Percentiles rank a stretch among this genome's conserved stretches.
Conservation (phyloP, 345 rosid species). For the Murraya paniculata region DNA sequence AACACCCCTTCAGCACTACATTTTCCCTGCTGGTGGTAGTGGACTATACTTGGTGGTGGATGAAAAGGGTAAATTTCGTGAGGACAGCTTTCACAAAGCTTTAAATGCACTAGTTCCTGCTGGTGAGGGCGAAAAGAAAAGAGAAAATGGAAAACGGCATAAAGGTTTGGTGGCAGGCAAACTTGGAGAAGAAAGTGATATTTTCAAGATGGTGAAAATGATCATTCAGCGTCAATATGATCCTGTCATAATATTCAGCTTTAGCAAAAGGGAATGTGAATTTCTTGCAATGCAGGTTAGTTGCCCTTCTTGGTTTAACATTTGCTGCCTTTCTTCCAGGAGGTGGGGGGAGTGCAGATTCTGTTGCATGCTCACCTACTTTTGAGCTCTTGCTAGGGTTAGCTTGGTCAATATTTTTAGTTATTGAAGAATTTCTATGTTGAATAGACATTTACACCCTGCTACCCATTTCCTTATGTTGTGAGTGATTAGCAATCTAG, state of each 20-base stretch:
- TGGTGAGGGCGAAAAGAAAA: slow-evolving; percentile 69
- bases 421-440: not conserved
- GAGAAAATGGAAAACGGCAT: slow-evolving; percentile 67
- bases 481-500: not conserved
- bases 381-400: not conserved
- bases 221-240: slow-evolving; percentile 92
- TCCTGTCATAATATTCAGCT: slow-evolving; percentile 94
- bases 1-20: slow-evolving; percentile 95
- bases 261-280: slow-evolving; percentile 98
- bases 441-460: not conserved
- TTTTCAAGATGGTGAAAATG: slow-evolving; percentile 98
- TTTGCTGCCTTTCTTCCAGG: not conserved
- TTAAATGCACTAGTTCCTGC: slow-evolving; percentile 81
- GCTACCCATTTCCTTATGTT: not conserved
- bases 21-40: slow-evolving; percentile 91
- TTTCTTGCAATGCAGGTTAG: slow-evolving; percentile 97
- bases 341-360: not conserved
- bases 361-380: not conserved
- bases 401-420: not conserved
- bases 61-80: slow-evolving; percentile 88
- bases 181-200: slow-evolving; percentile 96
- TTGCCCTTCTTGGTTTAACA: slow-evolving; percentile 8
- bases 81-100: slow-evolving; percentile 93
- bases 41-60: slow-evolving; percentile 93
- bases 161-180: slow-evolving; percentile 63